Evolutionary conservation across 768 basidiomycete genomes (phyloP), one percentile per base, ranked within the genome.

Genomic region (Dioszegia crocea): DNA sequence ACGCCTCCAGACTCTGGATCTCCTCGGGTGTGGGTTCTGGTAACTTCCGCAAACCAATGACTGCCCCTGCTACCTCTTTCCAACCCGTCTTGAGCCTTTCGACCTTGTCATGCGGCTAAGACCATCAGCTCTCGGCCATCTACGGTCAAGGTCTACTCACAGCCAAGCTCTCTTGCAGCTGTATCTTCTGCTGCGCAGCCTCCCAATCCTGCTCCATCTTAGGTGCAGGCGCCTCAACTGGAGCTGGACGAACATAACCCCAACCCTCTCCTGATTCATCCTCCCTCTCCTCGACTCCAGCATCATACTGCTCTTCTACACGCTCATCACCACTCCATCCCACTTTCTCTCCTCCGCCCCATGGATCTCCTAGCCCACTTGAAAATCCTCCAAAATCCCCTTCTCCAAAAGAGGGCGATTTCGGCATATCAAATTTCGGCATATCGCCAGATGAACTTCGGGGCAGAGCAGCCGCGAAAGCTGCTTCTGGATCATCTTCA

Each of bases 201-300:
- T 72, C 75, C 75, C 75, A 76, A 41, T 76, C 75, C 43, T 69
- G 57, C 17, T 76, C 69, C 44, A 59, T 43, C 17, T 29, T 57
- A 30, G 23, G 19, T 17, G 27, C 4, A 8, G 30, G 14, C 26
- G 24, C 14, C 39, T 40, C 41, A 1, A 24, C 31, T 1, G 16
- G 11, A 17, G 23, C 39, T n/a, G 47, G 36, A 24, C 24, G 12
- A 1, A 44, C 41, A 17, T 48, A 27, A 33, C 64, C 63, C 67
- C 71, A 67, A 3, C 64, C 66, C 12, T 62, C 66, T 1, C 52
- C 70, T n/a, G 46, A 63, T 2, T 57, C 64, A 14, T 61, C 64
- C 12, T 60, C 60, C 19, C 57, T 61, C 19, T 59, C 38, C 30
- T 58, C 48, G 4, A 3, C 36, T 36, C 23, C 50, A 4, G 16